Percentiles rank a stretch among this genome's conserved stretches.
Conservation (phyloP, 768 basidiomycete species). For the Infundibulicybe gibba region DNA sequence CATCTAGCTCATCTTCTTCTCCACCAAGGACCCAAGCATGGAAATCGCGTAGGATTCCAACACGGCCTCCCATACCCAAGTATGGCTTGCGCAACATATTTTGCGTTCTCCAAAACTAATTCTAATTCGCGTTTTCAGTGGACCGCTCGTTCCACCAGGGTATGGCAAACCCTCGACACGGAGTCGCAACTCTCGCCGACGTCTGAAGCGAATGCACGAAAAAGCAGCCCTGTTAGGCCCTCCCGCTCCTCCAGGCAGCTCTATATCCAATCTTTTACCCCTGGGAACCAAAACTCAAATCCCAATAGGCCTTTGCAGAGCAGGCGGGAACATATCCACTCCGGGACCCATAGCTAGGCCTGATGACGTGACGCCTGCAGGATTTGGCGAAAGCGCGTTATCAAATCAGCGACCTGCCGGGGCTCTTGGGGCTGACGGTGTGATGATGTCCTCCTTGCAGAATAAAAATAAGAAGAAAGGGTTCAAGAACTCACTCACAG, state of each 20-base stretch:
- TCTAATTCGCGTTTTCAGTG: too few species aligned
- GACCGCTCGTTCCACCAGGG: conserved; percentile 12
- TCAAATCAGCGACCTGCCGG: neutral
- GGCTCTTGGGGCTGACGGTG: conserved; percentile 5
- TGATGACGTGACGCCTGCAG: too few species aligned
- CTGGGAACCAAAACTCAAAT: conserved; percentile 23
- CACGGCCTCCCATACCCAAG: conserved; percentile 2
- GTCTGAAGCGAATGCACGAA: conserved; percentile 19
- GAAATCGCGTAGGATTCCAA: neutral
- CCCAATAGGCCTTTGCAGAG: neutral
- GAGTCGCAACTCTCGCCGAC: conserved; percentile 6
- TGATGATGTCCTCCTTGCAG: conserved; percentile 51
- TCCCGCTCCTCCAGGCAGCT: conserved; percentile 22
- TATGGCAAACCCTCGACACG: conserved; percentile 11
- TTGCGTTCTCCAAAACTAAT: too few species aligned
- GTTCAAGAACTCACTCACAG: conserved; percentile 49
- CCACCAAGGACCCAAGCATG: conserved; percentile 8
- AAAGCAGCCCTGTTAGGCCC: conserved; percentile 10
- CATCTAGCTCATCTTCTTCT: conserved; percentile 14
- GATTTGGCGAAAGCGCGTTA: conserved; percentile 3
- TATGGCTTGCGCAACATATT: conserved; percentile 5
- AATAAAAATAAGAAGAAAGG: conserved; percentile 78
- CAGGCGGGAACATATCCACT: too few species aligned
- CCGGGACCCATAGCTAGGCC: too few species aligned
- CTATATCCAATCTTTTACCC: conserved; percentile 42